Conservation (phyloP, 2,329 filamentous ascomycete species). For the Botryotinia globosa region DNA sequence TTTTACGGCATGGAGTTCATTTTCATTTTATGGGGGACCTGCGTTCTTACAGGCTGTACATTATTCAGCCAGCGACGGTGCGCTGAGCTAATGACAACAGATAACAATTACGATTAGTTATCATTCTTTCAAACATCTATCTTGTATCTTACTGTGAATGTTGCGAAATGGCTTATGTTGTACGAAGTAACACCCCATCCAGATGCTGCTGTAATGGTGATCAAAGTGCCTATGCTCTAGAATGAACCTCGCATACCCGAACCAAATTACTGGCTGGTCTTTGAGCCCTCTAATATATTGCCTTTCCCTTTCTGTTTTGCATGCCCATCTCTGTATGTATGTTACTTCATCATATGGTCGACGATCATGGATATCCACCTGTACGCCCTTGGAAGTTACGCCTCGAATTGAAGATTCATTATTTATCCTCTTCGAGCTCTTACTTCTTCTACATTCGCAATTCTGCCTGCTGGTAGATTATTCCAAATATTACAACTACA, state of each 20-base stretch:
- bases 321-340: not conserved
- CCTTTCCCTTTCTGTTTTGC: not conserved
- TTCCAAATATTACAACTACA: not conserved
- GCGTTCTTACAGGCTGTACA: constrained; percentile 32
- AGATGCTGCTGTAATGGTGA: no score
- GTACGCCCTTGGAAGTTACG: not conserved
- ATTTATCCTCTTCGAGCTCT: not conserved
- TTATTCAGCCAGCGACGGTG: constrained; percentile 36
- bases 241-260: not conserved
- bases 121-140: constrained; percentile 23
- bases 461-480: not conserved
- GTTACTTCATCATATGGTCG: not conserved
- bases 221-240: no score
- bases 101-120: constrained; percentile 27
- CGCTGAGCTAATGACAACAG: constrained; percentile 32
- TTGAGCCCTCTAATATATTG: not conserved
- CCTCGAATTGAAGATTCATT: not conserved
- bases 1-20: constrained; percentile 34
- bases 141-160: not conserved
- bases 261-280: not conserved
- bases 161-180: not conserved
- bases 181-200: no score
- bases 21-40: constrained; percentile 23
- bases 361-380: not conserved
- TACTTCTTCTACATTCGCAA: not conserved